phyloP scores from a whole-genome alignment of 2,329 filamentous ascomycete species.

The Sporothrix curviconia region DNA sequence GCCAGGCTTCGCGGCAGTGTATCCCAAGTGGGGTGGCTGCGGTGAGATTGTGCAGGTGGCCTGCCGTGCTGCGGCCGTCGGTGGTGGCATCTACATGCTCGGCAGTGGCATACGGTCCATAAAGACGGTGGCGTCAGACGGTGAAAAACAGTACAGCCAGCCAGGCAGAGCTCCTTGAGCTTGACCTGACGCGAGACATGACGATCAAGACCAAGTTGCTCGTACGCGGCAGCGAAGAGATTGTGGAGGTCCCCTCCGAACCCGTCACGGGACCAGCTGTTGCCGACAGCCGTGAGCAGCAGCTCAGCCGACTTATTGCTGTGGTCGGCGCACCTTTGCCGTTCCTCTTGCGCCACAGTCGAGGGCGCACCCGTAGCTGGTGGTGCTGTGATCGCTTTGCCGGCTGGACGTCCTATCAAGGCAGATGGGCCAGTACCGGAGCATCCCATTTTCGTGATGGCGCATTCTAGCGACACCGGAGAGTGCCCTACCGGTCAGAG shows the following conservation, averaged over 20 bases:
- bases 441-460: slow-evolving; percentile 52
- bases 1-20: slow-evolving; percentile 78
- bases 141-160: slow-evolving; percentile 12
- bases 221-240: slow-evolving; percentile 38
- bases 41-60: slow-evolving; percentile 87
- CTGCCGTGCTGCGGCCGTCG: slow-evolving; percentile 84
- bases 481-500: slow-evolving; percentile 85
- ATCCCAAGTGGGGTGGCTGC: slow-evolving; percentile 87
- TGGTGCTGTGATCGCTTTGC: slow-evolving; percentile 63
- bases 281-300: slow-evolving; percentile 1
- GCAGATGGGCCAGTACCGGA: slow-evolving; percentile 32
- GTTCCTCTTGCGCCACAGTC: slow-evolving; percentile 62
- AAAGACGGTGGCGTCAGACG: slow-evolving; percentile 27
- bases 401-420: slow-evolving; percentile 48
- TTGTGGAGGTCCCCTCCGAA: background rate
- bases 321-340: slow-evolving; percentile 62
- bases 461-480: slow-evolving; percentile 84
- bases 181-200: slow-evolving; percentile 52
- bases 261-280: background rate
- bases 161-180: slow-evolving; percentile 30
- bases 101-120: slow-evolving; percentile 52
- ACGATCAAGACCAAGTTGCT: slow-evolving; percentile 49
- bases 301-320: slow-evolving; percentile 56
- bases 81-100: slow-evolving; percentile 84
- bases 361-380: slow-evolving; percentile 73